Conservation (phyloP, 345 rosid genomes). For the Rhizophora mangle region DNA sequence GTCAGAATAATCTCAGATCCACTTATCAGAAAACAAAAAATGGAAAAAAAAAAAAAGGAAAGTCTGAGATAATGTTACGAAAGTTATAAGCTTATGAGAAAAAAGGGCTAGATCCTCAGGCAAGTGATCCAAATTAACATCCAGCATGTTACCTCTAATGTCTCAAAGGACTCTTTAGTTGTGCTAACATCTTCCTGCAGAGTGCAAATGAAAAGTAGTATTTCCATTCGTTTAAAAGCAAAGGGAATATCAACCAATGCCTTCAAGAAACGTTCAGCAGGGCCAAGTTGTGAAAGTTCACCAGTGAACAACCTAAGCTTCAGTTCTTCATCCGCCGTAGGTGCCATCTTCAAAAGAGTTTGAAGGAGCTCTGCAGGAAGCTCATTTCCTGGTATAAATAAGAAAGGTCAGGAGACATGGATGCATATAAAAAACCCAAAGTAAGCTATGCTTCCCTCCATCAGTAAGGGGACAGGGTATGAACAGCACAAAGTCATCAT, state of each 20-base stretch:
- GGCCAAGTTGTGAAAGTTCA: conserved; percentile 75
- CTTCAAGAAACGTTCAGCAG: conserved; percentile 92
- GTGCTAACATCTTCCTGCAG: conserved; percentile 72
- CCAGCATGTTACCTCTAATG: conserved; percentile 57
- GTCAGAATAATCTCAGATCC: background rate
- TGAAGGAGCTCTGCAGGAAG: conserved; percentile 84
- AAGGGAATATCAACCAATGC: conserved; percentile 77
- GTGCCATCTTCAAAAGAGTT: conserved; percentile 88
- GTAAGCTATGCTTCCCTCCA: conserved; percentile 5
- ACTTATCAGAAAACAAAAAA: no score
- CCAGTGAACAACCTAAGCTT: conserved; percentile 85
- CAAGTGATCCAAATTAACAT: conserved; percentile 17
- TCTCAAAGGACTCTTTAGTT: conserved; percentile 68
- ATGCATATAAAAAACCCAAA: conserved; percentile 6
- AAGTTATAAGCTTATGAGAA: background rate
- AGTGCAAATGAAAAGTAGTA: conserved; percentile 79
- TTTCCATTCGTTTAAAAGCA: conserved; percentile 82
- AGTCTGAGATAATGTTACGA: background rate
- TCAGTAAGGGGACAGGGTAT: background rate
- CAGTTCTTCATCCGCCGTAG: conserved; percentile 91
- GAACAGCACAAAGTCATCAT: no score
- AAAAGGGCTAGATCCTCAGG: conserved; percentile 3
- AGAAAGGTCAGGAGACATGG: conserved; percentile 25
- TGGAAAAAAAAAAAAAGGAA: no score
- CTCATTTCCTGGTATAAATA: conserved; percentile 67